phyloP scores from a whole-genome alignment of 2,329 filamentous ascomycete species.

The Epichloe elymi region DNA sequence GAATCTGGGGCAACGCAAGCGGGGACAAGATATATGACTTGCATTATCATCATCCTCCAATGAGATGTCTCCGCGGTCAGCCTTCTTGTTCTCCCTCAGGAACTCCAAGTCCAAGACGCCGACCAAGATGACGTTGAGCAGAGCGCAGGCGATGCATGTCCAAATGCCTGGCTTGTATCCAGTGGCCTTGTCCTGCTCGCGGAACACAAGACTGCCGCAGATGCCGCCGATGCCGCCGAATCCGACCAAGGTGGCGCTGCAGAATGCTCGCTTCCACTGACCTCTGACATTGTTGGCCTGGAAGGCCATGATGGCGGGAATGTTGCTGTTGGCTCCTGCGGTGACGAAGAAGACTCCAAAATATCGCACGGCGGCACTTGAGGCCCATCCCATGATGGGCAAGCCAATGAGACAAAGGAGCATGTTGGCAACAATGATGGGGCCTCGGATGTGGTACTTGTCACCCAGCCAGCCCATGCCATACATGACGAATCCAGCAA shows the following conservation, averaged over 20 bases:
- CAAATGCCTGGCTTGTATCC: slow-evolving; percentile 42
- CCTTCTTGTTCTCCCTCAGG: slow-evolving; percentile 31
- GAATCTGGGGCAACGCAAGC: neutral
- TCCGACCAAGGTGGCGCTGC: slow-evolving; percentile 61
- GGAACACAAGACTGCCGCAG: slow-evolving; percentile 59
- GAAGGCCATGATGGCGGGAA: slow-evolving; percentile 63
- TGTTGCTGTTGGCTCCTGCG: slow-evolving; percentile 64
- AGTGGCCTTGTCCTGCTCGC: slow-evolving; percentile 36
- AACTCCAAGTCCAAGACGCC: slow-evolving; percentile 26
- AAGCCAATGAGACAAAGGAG: slow-evolving; percentile 54
- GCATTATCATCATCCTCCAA: slow-evolving; percentile 35
- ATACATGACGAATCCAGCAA: slow-evolving; percentile 52
- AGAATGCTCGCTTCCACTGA: slow-evolving; percentile 78
- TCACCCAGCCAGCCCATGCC: slow-evolving; percentile 50
- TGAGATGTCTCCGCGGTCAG: slow-evolving; percentile 38
- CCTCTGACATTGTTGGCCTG: slow-evolving; percentile 82
- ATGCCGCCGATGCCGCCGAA: slow-evolving; percentile 72
- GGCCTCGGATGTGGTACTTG: slow-evolving; percentile 50
- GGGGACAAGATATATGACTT: slow-evolving; percentile 15
- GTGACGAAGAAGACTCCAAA: slow-evolving; percentile 66
- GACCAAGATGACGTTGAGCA: slow-evolving; percentile 34
- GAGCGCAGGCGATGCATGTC: slow-evolving; percentile 37
- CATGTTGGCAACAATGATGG: slow-evolving; percentile 53
- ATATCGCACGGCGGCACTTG: slow-evolving; percentile 45
- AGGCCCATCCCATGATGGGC: slow-evolving; percentile 57